These are phyloP conservation scores for Pythium coloratum DNA, from an alignment of 352 stramenopile genomes.

Conservation along the genomic window DNA sequence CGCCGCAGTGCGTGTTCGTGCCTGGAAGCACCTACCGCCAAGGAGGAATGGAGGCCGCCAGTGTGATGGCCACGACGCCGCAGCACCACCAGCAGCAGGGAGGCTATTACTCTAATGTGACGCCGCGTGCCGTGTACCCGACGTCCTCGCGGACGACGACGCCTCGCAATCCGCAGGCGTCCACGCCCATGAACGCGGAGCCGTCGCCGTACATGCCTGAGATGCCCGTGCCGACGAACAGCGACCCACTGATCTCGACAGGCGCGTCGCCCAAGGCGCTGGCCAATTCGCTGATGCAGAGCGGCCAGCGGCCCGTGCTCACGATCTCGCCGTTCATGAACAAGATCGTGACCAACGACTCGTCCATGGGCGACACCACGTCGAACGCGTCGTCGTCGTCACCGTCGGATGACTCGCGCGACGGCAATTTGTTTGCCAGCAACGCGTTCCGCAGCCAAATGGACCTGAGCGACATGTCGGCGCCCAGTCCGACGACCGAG, in stretches of 20 bases:
- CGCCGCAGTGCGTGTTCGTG: conserved; percentile 52
- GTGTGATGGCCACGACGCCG: conserved; percentile 36
- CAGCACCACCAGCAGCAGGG: conserved; percentile 44
- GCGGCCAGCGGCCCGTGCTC: conserved; percentile 44
- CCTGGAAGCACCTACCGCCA: conserved; percentile 14
- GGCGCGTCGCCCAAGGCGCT: conserved; percentile 19
- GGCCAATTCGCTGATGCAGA: conserved; percentile 14
- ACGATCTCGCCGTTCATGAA: conserved; percentile 80
- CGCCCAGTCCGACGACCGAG: conserved; percentile 20
- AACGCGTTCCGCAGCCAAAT: conserved; percentile 73
- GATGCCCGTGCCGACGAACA: background rate
- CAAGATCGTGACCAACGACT: conserved; percentile 47
- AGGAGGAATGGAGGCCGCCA: conserved; percentile 28
- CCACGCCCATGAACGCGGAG: conserved; percentile 16
- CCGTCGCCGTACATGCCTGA: conserved; percentile 10
- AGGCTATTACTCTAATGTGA: conserved; percentile 31
- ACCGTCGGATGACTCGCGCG: conserved; percentile 9
- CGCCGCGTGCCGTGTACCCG: conserved; percentile 25
- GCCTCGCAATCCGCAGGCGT: conserved; percentile 7
- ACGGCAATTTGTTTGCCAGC: conserved; percentile 71
- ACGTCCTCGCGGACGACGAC: conserved; percentile 16
- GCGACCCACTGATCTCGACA: background rate
- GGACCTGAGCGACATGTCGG: conserved; percentile 40
- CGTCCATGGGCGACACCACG: conserved; percentile 29
- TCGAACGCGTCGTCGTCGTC: conserved; percentile 1